Conservation (phyloP, 129 eudicot species). For the Flaveria sonorensis region DNA sequence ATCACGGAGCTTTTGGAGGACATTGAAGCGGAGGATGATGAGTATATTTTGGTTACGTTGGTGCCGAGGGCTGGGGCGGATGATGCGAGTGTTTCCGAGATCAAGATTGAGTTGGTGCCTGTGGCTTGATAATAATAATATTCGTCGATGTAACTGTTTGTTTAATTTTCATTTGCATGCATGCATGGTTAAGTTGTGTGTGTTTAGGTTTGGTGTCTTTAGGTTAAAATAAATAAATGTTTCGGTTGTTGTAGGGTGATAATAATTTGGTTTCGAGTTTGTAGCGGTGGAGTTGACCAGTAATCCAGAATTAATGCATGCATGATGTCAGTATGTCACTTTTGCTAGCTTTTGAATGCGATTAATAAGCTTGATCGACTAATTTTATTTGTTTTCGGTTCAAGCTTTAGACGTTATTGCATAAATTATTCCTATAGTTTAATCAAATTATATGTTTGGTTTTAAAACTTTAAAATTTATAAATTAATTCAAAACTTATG, state of each 20-base stretch:
- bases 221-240: neutral
- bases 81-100: conserved; percentile 26
- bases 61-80: conserved; percentile 38
- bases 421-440: too few relatives aligned
- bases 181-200: neutral
- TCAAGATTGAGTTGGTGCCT: conserved; percentile 40
- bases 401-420: too few relatives aligned
- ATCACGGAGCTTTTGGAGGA: conserved; percentile 55
- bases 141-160: neutral
- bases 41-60: conserved; percentile 45
- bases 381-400: too few relatives aligned
- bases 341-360: neutral
- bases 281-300: neutral
- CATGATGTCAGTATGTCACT: neutral
- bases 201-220: too few relatives aligned
- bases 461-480: too few relatives aligned
- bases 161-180: neutral
- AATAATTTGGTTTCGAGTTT: neutral
- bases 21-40: conserved; percentile 52
- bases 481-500: too few relatives aligned
- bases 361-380: too few relatives aligned
- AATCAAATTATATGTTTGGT: too few relatives aligned
- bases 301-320: neutral
- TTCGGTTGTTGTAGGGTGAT: neutral
- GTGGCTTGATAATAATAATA: neutral